phyloP scores from a whole-genome alignment of 371 early-diverging fungal species.

The Circinella umbellata region DNA sequence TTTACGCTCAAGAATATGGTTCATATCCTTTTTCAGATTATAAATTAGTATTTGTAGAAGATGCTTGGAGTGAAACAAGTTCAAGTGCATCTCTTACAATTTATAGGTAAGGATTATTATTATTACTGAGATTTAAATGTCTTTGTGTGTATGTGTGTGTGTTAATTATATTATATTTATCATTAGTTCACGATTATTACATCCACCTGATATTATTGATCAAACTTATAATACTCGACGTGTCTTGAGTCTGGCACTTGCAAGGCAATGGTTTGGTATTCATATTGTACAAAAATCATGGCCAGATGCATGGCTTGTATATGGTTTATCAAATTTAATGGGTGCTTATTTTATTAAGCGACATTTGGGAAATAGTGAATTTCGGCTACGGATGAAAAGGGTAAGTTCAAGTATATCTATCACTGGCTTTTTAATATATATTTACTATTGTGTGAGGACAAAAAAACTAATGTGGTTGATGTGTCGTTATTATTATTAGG shows the following conservation, averaged over 20 bases:
- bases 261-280: conserved; percentile 94
- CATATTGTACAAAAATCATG: conserved; percentile 81
- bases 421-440: neutral
- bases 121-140: no score
- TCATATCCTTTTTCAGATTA: conserved; percentile 87
- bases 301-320: conserved; percentile 89
- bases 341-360: conserved; percentile 75
- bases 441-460: neutral
- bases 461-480: no score
- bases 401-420: conserved; percentile 34
- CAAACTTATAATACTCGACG: conserved; percentile 84
- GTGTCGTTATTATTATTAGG: conserved; percentile 41
- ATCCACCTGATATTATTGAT: conserved; percentile 82
- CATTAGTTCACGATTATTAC: conserved; percentile 69
- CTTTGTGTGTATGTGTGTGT: no score
- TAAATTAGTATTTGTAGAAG: conserved; percentile 89
- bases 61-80: conserved; percentile 66
- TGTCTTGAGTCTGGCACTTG: conserved; percentile 71
- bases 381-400: conserved; percentile 79
- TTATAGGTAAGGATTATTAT: conserved; percentile 43
- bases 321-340: conserved; percentile 80
- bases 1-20: conserved; percentile 85
- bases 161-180: neutral
- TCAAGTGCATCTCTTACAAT: conserved; percentile 76
- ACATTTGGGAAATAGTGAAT: conserved; percentile 89